Base-by-base conservation (phyloP, 495 filamentous ascomycete species). In the Parachaetomium inaequale region DNA sequence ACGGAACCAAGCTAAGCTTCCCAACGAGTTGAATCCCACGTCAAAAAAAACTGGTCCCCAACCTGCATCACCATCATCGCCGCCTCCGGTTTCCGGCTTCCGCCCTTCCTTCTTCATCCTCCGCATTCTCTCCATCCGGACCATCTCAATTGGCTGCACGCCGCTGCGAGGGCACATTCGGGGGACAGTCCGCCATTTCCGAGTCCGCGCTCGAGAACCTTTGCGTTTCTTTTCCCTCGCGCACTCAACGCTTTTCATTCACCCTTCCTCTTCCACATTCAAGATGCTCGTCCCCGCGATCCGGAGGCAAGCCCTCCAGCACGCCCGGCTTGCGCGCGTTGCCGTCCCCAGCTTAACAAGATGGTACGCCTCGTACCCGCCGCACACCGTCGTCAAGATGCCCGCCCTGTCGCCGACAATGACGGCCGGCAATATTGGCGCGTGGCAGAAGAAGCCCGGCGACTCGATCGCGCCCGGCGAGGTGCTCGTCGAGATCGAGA, bases 401-500 rank as follows among this genome's bases (percentile, higher is more conserved):
- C 95, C 95, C 43, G 95, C 95, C 59, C 79, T 99, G 72, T 98
- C 95, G 46, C 95, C 95, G 34, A 99, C 95, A 55, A 99, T 99
- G 95, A 90, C 88, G 40, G 81, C 89, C 51, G 95, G 95, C 66
- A 96, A 96, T 78, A 96, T 99, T 77, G 95, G 95, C 63, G 82
- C 88, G 55, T 99, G 95, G 95, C 89, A 97, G 79, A 98, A 97
- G 85, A 92, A 96, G 80, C 81, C 86, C 68, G 95, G 95, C 73
- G 95, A 99, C 74, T 70, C 78, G 56, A 87, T 99, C 71, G 75
- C 84, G 60, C 92, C 95, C 49, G 95, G 95, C 71, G 95, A 99
- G 77, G 93, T 98, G n/a, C 78, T 99, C 61, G 95, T 98, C 31
- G 95, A 99, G 82, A 98, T 99, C 72, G 95, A 99, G 81, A 99